These are phyloP conservation scores for Termitomyces heimii DNA, from an alignment of 768 basidiomycete species.

Conservation along the genomic window DNA sequence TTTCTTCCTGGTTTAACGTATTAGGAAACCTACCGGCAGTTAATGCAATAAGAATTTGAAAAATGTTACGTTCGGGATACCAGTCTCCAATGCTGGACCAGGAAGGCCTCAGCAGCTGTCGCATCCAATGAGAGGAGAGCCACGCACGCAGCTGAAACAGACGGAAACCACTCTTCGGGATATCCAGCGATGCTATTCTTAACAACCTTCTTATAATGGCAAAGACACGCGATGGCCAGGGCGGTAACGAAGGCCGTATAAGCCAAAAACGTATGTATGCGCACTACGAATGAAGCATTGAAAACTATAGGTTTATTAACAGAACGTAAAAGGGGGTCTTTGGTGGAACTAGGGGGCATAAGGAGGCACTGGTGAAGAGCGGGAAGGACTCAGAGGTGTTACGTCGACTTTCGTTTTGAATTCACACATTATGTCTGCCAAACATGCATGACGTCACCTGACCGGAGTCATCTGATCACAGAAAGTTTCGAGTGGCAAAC, in stretches of 20 bases:
- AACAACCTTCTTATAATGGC: constrained; percentile 83
- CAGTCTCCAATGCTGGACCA: constrained; percentile 76
- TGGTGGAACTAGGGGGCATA: constrained; percentile 1
- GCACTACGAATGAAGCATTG: constrained; percentile 52
- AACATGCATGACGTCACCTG: constrained; percentile 5
- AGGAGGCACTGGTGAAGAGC: neutral
- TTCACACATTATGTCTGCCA: neutral
- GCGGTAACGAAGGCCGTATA: constrained; percentile 60
- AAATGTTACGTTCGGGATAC: constrained; percentile 80
- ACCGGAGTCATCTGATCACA: neutral
- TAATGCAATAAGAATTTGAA: constrained; percentile 84
- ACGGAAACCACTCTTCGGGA: constrained; percentile 89
- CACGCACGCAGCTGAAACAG: constrained; percentile 77
- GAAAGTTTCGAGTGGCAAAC: neutral
- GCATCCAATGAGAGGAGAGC: neutral
- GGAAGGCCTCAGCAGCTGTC: neutral
- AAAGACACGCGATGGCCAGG: constrained; percentile 52
- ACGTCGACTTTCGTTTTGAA: neutral
- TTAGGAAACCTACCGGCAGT: constrained; percentile 48
- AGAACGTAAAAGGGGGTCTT: neutral
- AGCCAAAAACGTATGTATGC: constrained; percentile 62
- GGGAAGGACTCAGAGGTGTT: neutral
- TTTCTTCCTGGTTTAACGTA: neutral
- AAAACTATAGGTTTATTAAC: constrained; percentile 16
- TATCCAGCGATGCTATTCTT: constrained; percentile 81